phyloP scores from a whole-genome alignment of 2,329 filamentous ascomycete genomes.

The Leptographium radiaticola region DNA sequence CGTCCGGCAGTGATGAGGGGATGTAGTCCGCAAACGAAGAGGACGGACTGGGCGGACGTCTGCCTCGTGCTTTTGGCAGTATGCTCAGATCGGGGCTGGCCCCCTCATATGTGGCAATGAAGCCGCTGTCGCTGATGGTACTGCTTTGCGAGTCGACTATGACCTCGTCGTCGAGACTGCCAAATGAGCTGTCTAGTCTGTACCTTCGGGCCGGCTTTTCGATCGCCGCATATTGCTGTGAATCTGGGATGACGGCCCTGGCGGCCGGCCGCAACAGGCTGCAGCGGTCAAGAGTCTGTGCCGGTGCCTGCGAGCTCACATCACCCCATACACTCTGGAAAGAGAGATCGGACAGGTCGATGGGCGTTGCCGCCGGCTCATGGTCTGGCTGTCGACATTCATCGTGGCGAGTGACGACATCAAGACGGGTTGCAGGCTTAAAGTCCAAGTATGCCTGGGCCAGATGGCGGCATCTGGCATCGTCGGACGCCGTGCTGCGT shows the following conservation, averaged over 20 bases:
- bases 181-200: constrained; percentile 9
- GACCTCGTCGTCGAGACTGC: background rate
- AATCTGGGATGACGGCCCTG: constrained; percentile 34
- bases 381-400: background rate
- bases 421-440: constrained; percentile 14
- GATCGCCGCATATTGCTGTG: constrained; percentile 27
- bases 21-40: background rate
- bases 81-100: constrained; percentile 4
- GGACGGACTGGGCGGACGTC: background rate
- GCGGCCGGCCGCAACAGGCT: constrained; percentile 1
- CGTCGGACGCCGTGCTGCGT: constrained; percentile 33
- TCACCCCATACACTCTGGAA: constrained; percentile 20
- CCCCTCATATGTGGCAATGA: background rate
- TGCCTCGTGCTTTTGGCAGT: background rate
- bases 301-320: constrained; percentile 11
- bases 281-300: constrained; percentile 5
- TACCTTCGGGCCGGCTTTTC: constrained; percentile 1
- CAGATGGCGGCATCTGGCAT: constrained; percentile 34
- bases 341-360: constrained; percentile 14
- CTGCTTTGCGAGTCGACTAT: background rate
- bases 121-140: background rate
- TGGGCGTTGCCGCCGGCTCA: constrained; percentile 7
- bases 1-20: constrained; percentile 10
- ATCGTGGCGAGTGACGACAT: background rate
- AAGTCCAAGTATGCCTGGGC: constrained; percentile 39